phyloP scores from a whole-genome alignment of 176 grass and related monocot genomes.

The Carex littledalei region DNA sequence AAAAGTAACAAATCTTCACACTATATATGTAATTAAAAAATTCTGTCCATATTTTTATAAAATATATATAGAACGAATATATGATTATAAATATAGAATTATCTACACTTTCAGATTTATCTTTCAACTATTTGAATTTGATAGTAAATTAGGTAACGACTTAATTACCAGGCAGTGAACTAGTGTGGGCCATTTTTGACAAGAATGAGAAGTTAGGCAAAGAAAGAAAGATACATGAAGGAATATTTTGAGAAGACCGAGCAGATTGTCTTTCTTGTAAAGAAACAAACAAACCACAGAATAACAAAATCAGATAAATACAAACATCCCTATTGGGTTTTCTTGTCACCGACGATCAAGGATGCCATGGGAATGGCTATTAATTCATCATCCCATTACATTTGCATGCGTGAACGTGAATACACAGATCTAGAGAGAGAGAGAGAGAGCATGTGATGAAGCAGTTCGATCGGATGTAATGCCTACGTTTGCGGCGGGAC shows the following conservation, averaged over 20 bases:
- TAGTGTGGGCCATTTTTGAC: not conserved
- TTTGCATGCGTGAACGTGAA: too few relatives aligned
- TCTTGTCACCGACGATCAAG: not conserved
- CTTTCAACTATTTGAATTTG: too few relatives aligned
- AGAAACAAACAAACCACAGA: not conserved
- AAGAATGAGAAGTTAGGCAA: constrained; percentile 1
- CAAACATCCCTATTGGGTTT: constrained; percentile 7
- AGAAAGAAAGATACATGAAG: not conserved
- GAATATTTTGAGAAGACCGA: constrained; percentile 1
- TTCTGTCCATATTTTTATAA: too few relatives aligned
- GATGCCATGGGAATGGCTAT: not conserved
- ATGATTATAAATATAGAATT: too few relatives aligned
- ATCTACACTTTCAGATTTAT: too few relatives aligned
- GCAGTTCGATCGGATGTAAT: constrained; percentile 7
- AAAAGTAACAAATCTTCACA: too few relatives aligned
- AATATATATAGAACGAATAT: too few relatives aligned
- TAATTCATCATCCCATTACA: too few relatives aligned
- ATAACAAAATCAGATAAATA: constrained; percentile 1
- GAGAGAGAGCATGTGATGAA: not conserved
- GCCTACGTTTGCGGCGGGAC: constrained; percentile 14
- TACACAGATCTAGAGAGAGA: constrained; percentile 17
- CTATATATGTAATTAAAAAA: too few relatives aligned
- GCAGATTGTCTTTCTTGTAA: not conserved
- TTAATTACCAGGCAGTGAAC: too few relatives aligned
- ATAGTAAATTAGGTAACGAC: too few relatives aligned